Percentiles rank a stretch among this genome's conserved stretches.
Conservation (phyloP, 768 basidiomycete genomes). For the Tylopilus sp. region DNA sequence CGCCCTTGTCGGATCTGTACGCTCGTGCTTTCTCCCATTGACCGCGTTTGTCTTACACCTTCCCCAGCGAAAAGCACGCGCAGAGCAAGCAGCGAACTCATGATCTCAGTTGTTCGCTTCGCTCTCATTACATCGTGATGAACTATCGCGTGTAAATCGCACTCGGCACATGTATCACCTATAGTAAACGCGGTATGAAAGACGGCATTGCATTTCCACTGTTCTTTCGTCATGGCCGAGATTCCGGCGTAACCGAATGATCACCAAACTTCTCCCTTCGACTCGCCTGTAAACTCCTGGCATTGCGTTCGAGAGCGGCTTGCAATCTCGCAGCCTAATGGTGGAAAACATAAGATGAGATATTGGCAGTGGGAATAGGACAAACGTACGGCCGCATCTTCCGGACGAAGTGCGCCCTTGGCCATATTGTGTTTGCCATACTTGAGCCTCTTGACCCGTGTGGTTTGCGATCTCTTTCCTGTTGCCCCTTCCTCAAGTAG, state of each 20-base stretch:
- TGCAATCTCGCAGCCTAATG: conserved; percentile 64
- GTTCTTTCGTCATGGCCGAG: conserved; percentile 2
- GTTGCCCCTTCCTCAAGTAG: conserved; percentile 43
- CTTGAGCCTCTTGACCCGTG: conserved; percentile 50
- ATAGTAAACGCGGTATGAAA: conserved; percentile 19
- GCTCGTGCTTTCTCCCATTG: conserved; percentile 23
- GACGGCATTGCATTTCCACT: conserved; percentile 7
- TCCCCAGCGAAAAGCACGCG: conserved; percentile 61
- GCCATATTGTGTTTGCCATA: conserved; percentile 86
- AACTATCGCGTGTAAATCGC: conserved; percentile 9
- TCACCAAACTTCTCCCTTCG: conserved; percentile 24
- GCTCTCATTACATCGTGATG: background rate
- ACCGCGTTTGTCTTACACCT: background rate
- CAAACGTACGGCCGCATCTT: conserved; percentile 72
- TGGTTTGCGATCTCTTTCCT: conserved; percentile 32
- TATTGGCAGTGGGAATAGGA: background rate
- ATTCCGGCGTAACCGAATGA: conserved; percentile 20
- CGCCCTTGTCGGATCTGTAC: conserved; percentile 72
- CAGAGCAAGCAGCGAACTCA: conserved; percentile 54
- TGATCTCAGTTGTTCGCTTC: conserved; percentile 11
- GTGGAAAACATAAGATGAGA: background rate
- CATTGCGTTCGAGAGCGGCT: conserved; percentile 54
- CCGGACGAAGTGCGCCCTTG: conserved; percentile 76
- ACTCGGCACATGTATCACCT: conserved; percentile 21
- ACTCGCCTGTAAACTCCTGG: conserved; percentile 28